Evolutionary conservation across 352 stramenopile genomes (phyloP).

Genomic region (Plasmopara halstedii): DNA sequence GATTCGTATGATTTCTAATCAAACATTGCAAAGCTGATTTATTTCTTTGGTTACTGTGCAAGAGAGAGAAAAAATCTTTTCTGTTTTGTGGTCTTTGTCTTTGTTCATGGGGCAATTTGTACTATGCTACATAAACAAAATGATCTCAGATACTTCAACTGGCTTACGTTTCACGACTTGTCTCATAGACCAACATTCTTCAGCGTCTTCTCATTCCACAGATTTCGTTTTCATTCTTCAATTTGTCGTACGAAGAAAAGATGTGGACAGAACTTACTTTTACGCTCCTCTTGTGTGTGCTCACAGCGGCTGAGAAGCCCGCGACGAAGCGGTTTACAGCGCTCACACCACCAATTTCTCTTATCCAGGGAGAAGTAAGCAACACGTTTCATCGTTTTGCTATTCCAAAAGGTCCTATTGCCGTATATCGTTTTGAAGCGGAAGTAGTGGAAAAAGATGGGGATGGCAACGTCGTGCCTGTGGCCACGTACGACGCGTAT

Average conservation of each 20-base stretch:
- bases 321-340: constrained; percentile 53
- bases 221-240: constrained; percentile 7
- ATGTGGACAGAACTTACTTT: constrained; percentile 1
- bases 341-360: constrained; percentile 47
- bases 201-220: too few species aligned
- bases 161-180: too few species aligned
- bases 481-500: constrained; percentile 67
- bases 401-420: constrained; percentile 73
- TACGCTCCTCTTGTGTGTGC: constrained; percentile 3
- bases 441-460: constrained; percentile 62
- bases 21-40: too few species aligned
- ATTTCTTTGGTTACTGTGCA: too few species aligned
- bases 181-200: constrained; percentile 5
- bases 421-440: constrained; percentile 73
- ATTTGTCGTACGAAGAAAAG: constrained; percentile 15
- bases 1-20: too few species aligned
- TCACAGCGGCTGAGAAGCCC: constrained; percentile 12
- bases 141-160: too few species aligned
- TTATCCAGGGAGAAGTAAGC: constrained; percentile 65
- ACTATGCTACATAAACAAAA: too few species aligned
- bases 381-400: constrained; percentile 66
- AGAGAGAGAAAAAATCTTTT: too few species aligned
- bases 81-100: too few species aligned
- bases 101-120: too few species aligned
- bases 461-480: constrained; percentile 37